Percentiles rank a stretch among this genome's conserved stretches.
Conservation (phyloP, 176 grass and related monocot genomes). For the maize (Zea mays) region DNA sequence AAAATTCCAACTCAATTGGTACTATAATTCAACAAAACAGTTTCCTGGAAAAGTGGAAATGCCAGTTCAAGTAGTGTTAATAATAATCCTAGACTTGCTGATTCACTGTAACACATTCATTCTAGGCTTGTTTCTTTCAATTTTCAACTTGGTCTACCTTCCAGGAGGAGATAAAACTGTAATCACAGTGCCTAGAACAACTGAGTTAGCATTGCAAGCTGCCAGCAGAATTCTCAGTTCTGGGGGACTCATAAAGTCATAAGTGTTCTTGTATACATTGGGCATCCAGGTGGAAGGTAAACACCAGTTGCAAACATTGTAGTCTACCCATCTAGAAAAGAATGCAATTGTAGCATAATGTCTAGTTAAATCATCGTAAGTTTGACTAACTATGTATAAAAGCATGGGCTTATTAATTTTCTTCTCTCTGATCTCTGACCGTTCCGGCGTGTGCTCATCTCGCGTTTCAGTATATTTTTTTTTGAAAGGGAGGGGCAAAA, state of each 20-base stretch:
- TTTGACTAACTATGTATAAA: too few species aligned
- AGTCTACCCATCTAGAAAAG: too few species aligned
- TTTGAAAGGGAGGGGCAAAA: too few species aligned
- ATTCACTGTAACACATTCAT: slow-evolving; percentile 11
- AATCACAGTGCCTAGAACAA: slow-evolving; percentile 72
- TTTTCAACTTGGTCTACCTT: slow-evolving; percentile 78
- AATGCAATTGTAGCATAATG: too few species aligned
- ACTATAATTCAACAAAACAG: not conserved
- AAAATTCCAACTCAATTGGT: slow-evolving; percentile 8
- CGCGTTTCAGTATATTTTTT: too few species aligned
- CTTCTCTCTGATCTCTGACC: not conserved
- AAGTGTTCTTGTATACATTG: slow-evolving; percentile 83
- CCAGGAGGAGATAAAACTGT: slow-evolving; percentile 83
- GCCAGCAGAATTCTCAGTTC: slow-evolving; percentile 63
- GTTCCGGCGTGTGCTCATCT: too few species aligned
- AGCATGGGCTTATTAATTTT: slow-evolving; percentile 3
- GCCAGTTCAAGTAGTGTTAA: not conserved
- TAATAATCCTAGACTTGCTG: not conserved
- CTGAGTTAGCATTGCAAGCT: slow-evolving; percentile 69
- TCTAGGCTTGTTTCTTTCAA: slow-evolving; percentile 72
- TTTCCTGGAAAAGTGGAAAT: slow-evolving; percentile 15
- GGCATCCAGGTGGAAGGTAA: slow-evolving; percentile 94
- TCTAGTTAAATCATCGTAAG: too few species aligned
- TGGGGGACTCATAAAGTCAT: slow-evolving; percentile 50
- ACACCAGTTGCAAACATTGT: slow-evolving; percentile 4